A percentile compares a stretch with the other conserved stretches of the same genome.
Evolutionary conservation across 2,329 filamentous ascomycete genomes (phyloP).

Genomic region (Talaromyces piceae): DNA sequence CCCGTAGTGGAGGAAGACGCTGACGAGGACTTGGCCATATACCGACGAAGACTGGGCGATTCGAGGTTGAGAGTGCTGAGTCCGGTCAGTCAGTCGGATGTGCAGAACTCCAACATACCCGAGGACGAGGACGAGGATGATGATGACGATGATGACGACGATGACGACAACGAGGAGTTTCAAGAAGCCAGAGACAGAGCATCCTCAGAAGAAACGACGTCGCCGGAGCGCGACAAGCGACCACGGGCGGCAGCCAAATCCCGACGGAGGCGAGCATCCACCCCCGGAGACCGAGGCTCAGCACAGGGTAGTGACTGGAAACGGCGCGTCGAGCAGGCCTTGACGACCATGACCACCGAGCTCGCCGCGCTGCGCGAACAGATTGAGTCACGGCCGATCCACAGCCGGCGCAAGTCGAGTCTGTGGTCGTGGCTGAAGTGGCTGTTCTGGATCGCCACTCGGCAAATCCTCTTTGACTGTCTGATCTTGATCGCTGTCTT

Average conservation of each 20-base stretch:
- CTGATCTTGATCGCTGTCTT: slow-evolving; percentile 40
- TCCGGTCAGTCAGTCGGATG: slow-evolving; percentile 79
- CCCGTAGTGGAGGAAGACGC: slow-evolving; percentile 18
- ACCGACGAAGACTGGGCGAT: slow-evolving; percentile 37
- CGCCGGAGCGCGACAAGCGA: slow-evolving; percentile 19
- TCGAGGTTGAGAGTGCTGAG: slow-evolving; percentile 64
- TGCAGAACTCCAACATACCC: slow-evolving; percentile 34
- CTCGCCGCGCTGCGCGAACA: slow-evolving; percentile 88
- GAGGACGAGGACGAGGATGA: slow-evolving; percentile 7
- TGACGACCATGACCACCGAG: slow-evolving; percentile 86
- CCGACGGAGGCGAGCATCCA: slow-evolving; percentile 7
- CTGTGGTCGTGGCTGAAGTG: slow-evolving; percentile 64
- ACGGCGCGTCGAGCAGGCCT: slow-evolving; percentile 71
- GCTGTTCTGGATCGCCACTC: slow-evolving; percentile 59
- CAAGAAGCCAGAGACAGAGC: slow-evolving; percentile 32
- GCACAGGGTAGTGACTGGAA: slow-evolving; percentile 59
- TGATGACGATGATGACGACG: slow-evolving; percentile 7
- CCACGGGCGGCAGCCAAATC: not conserved
- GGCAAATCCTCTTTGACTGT: slow-evolving; percentile 68
- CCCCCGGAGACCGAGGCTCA: not conserved
- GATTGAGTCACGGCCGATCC: slow-evolving; percentile 68
- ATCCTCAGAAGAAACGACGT: slow-evolving; percentile 8
- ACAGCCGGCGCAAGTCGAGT: slow-evolving; percentile 54
- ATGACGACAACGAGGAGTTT: slow-evolving; percentile 11
- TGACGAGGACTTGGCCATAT: slow-evolving; percentile 41